A percentile compares a stretch with the other conserved stretches of the same genome.
Conservation (phyloP, 2,329 filamentous ascomycete species). For the Chaetomium globosum region DNA sequence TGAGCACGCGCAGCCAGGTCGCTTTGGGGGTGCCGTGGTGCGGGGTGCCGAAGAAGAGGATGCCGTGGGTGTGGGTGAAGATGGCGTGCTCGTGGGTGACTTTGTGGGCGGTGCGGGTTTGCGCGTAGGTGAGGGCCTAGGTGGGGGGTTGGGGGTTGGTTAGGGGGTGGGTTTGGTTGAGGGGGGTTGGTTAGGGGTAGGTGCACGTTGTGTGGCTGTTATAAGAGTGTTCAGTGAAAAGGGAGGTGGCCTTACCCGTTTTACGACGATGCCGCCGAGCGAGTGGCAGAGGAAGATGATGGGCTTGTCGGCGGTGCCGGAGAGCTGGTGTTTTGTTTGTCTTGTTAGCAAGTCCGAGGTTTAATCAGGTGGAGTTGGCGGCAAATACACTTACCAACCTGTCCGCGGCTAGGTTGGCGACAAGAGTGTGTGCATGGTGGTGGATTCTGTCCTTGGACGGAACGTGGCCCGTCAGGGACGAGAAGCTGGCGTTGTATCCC, state of each 20-base stretch:
- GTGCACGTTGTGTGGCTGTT: too few relatives aligned
- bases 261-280: constrained; percentile 9
- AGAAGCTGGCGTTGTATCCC: constrained; percentile 14
- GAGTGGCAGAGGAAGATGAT: constrained; percentile 15
- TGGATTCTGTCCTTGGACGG: constrained; percentile 10
- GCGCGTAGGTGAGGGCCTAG: constrained; percentile 10
- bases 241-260: background rate
- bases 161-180: too few relatives aligned
- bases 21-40: constrained; percentile 9
- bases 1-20: background rate
- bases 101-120: constrained; percentile 1
- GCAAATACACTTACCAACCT: background rate
- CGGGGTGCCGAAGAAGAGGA: constrained; percentile 15
- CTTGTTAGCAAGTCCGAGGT: background rate
- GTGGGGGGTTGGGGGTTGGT: too few relatives aligned
- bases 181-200: background rate
- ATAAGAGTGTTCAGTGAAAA: too few relatives aligned
- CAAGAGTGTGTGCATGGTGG: constrained; percentile 9
- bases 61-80: constrained; percentile 5
- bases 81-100: constrained; percentile 2
- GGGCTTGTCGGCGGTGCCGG: constrained; percentile 13
- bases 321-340: background rate
- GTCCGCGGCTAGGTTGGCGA: constrained; percentile 3
- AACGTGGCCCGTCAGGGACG: constrained; percentile 1
- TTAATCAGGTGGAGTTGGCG: background rate